A percentile compares a stretch with the other conserved stretches of the same genome.
phyloP scores from a whole-genome alignment of 2,329 filamentous ascomycete genomes.

The Colletotrichum simmondsii region DNA sequence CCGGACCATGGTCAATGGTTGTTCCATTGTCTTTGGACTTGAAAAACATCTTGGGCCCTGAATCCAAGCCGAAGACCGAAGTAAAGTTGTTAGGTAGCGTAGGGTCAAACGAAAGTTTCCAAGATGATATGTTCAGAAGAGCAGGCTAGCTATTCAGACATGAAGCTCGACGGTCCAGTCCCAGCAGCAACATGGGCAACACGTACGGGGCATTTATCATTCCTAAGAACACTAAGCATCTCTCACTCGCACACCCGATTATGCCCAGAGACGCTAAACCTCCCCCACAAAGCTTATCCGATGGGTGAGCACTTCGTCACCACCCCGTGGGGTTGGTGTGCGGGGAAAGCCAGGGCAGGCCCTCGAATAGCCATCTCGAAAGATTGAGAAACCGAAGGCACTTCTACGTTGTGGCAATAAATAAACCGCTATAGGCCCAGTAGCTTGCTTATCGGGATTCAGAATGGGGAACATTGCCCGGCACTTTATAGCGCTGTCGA shows the following conservation, averaged over 20 bases:
- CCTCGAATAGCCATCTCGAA: background rate
- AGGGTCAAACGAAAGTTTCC: no score
- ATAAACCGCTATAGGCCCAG: background rate
- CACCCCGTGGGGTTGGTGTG: background rate
- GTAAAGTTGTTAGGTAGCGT: background rate
- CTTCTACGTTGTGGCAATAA: background rate
- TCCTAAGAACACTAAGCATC: background rate
- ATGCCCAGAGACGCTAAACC: background rate
- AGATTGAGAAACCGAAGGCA: background rate
- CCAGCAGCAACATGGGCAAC: no score
- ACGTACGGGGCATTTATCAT: background rate
- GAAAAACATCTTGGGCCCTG: background rate
- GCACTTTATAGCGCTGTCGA: background rate
- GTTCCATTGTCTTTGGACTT: background rate
- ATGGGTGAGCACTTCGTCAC: background rate
- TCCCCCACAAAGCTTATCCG: background rate
- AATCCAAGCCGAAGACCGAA: background rate
- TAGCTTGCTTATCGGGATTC: background rate
- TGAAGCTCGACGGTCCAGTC: no score
- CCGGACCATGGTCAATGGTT: background rate
- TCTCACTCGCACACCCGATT: background rate
- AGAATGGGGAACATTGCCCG: background rate
- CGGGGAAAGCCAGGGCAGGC: background rate
- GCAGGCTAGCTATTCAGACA: no score
- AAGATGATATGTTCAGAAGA: no score